Base-by-base conservation (phyloP, 2,329 filamentous ascomycete species). In the Lachnellula arida region DNA sequence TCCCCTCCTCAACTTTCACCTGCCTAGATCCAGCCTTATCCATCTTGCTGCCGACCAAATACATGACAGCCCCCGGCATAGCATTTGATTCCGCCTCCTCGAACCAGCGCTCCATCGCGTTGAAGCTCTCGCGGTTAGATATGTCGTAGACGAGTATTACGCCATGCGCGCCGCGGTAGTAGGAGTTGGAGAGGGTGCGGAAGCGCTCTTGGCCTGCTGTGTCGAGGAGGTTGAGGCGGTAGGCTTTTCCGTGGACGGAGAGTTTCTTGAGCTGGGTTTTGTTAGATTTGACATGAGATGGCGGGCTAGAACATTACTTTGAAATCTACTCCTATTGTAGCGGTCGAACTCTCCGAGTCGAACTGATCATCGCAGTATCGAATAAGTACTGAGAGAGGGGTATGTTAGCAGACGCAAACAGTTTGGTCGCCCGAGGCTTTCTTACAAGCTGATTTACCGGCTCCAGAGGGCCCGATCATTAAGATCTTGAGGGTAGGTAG, bases 121-220 rank as follows among this genome's bases (percentile, higher is more conserved):
- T 65, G 63, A 82, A 82, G 54, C 74, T 77, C 49, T 78, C 75
- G 34, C 77, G 69, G 68, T 87, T 85, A 28, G 89, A 86, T 56
- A 97, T 79, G 72, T 99, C 94, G 79, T 97, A 99, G 61, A 97
- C 86, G 58, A 99, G 81, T 50, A 99, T 87, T n/a, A 93, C 93
- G 63, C 93, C 94, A 4, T 94, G 93, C 2, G 94, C 94, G 61
- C 93, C 93, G 68, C 94, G 88, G 73, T 99, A 97, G 76, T 97
- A 99, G 46, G 89, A 94, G 62, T 94, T 83, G 25, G 90, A 96
- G 40, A 97, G 92, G 57, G 90, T 95, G 62, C 94, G 89, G 73
- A 97, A 99, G 58, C 94, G 85, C 73, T 99, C 94, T 58, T 95
- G 97, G 51, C 94, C 94, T 5, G 94, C 94, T 0, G 94, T 99